These are phyloP conservation scores for Scheffersomyces segobiensis DNA, from an alignment of 1,139 yeast species.

Conservation along the genomic window DNA sequence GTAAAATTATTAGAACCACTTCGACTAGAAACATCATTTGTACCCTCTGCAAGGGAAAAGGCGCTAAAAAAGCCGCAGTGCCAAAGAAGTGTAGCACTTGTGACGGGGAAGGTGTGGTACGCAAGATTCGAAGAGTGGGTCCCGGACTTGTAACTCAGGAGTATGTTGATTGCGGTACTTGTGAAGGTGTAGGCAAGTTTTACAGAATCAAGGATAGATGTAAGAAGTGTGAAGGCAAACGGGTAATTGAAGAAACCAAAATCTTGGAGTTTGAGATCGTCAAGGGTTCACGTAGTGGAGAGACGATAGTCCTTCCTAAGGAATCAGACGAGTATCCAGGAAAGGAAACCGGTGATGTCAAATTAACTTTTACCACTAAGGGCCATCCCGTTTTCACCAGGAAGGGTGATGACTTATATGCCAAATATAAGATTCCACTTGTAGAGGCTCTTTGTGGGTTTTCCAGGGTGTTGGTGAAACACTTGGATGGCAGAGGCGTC, in stretches of 20 bases:
- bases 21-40: constrained; percentile 76
- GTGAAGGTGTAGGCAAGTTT: constrained; percentile 71
- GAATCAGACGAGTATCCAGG: constrained; percentile 84
- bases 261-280: constrained; percentile 76
- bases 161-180: constrained; percentile 61
- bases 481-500: constrained; percentile 79
- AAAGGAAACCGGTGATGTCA: constrained; percentile 74
- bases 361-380: constrained; percentile 56
- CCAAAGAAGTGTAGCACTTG: constrained; percentile 64
- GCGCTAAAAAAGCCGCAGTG: constrained; percentile 64
- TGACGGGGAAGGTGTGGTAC: constrained; percentile 67
- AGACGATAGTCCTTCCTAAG: constrained; percentile 57
- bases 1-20: constrained; percentile 76
- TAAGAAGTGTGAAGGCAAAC: constrained; percentile 70
- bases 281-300: constrained; percentile 69
- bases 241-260: constrained; percentile 65
- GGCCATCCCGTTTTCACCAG: constrained; percentile 53
- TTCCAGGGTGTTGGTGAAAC: constrained; percentile 63
- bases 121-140: constrained; percentile 64
- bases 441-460: constrained; percentile 87
- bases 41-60: constrained; percentile 69
- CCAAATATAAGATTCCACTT: constrained; percentile 61
- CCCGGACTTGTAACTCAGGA: constrained; percentile 77
- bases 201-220: constrained; percentile 72
- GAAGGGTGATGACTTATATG: constrained; percentile 63